Percentiles rank a stretch among this genome's conserved stretches.
Conservation (phyloP, 139 green algal genomes). For the Penium margaritaceum region DNA sequence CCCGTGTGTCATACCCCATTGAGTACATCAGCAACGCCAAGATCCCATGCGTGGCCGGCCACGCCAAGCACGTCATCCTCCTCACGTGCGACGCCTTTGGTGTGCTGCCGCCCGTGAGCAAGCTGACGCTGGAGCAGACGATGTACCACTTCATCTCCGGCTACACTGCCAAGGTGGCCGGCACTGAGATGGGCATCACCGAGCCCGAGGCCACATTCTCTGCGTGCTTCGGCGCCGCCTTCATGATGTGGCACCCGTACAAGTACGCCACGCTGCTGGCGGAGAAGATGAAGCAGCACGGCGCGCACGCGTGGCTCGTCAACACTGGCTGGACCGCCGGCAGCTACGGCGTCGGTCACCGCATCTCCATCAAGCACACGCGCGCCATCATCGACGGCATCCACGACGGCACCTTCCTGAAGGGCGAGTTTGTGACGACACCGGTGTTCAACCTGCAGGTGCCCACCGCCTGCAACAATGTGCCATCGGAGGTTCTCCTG, state of each 20-base stretch:
- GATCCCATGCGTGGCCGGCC: conserved; percentile 20
- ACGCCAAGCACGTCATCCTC: conserved; percentile 66
- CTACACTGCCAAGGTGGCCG: conserved; percentile 82
- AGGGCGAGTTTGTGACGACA: conserved; percentile 52
- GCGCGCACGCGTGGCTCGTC: conserved; percentile 71
- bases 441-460: conserved; percentile 79
- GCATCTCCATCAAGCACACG: conserved; percentile 85
- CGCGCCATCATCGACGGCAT: conserved; percentile 92
- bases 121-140: conserved; percentile 76
- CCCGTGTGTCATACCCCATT: conserved; percentile 86
- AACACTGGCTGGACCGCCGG: conserved; percentile 80
- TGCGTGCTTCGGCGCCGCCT: conserved; percentile 48
- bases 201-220: conserved; percentile 81
- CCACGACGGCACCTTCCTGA: conserved; percentile 69
- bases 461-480: conserved; percentile 53
- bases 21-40: conserved; percentile 78
- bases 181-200: conserved; percentile 84
- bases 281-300: conserved; percentile 77
- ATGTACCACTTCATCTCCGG: conserved; percentile 97
- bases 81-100: conserved; percentile 87
- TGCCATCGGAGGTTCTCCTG: conserved; percentile 67
- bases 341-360: conserved; percentile 63
- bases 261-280: conserved; percentile 84
- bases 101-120: conserved; percentile 78
- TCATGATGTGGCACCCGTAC: conserved; percentile 75